phyloP scores from a whole-genome alignment of 345 rosid species.

The Acer saccharum region DNA sequence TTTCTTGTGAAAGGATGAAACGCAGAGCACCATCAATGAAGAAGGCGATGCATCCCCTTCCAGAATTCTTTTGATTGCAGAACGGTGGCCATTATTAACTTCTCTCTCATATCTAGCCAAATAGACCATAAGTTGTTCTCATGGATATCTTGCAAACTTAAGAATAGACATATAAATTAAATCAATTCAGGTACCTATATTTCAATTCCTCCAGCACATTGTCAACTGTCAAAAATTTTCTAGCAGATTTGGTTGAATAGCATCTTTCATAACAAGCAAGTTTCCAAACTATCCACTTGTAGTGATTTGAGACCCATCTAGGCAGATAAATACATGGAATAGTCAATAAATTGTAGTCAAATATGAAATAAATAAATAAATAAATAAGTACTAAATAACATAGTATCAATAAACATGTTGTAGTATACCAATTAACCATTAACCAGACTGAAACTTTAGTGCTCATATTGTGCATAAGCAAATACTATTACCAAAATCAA shows the following conservation, averaged over 20 bases:
- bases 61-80: slow-evolving; percentile 84
- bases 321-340: slow-evolving; percentile 21
- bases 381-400: background rate
- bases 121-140: slow-evolving; percentile 18
- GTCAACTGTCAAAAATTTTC: slow-evolving; percentile 69
- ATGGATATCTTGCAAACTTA: slow-evolving; percentile 19
- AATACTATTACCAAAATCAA: slow-evolving; percentile 4
- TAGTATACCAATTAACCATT: background rate
- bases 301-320: slow-evolving; percentile 93
- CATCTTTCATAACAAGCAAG: slow-evolving; percentile 76
- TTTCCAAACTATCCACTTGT: slow-evolving; percentile 96
- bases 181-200: slow-evolving; percentile 61
- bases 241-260: slow-evolving; percentile 50
- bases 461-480: background rate
- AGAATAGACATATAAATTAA: slow-evolving; percentile 18
- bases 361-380: slow-evolving; percentile 1
- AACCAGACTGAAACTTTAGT: background rate
- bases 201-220: slow-evolving; percentile 92
- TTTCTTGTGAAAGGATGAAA: slow-evolving; percentile 55
- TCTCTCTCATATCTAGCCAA: slow-evolving; percentile 86
- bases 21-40: slow-evolving; percentile 71
- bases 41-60: slow-evolving; percentile 86
- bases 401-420: background rate
- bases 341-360: background rate
- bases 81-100: slow-evolving; percentile 83